phyloP scores from a whole-genome alignment of 2,329 filamentous ascomycete species.

The Fusarium lyarnte region DNA sequence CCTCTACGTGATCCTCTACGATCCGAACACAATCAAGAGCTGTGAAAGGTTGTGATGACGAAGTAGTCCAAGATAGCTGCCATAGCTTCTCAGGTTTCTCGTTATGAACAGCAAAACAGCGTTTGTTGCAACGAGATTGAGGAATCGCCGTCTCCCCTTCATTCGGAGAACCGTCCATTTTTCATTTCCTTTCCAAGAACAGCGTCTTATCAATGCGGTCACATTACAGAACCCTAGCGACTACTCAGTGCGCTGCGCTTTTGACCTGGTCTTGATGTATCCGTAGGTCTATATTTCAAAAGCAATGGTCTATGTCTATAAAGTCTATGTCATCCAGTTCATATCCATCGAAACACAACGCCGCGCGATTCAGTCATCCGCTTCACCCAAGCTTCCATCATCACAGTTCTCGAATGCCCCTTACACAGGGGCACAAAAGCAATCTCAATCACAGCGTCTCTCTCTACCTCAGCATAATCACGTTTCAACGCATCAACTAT shows the following conservation, averaged over 20 bases:
- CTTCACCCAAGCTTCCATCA: neutral
- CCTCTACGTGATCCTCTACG: no score
- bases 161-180: neutral
- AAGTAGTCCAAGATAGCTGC: neutral
- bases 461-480: neutral
- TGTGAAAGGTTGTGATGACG: neutral
- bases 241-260: neutral
- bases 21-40: neutral
- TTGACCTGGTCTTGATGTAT: neutral
- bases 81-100: no score
- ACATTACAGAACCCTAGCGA: rapidly evolving
- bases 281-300: neutral
- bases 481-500: neutral
- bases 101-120: no score
- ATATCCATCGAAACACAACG: no score
- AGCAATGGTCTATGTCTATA: constrained; percentile 6
- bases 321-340: neutral
- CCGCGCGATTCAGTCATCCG: neutral
- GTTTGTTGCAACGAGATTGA: no score
- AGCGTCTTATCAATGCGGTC: no score
- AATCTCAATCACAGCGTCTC: constrained; percentile 4
- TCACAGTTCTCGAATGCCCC: neutral
- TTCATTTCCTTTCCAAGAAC: neutral
- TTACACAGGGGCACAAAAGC: neutral
- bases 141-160: neutral